Conservation (phyloP, 192 early-diverging fungal genomes). For the Chytriomyces sp. region DNA sequence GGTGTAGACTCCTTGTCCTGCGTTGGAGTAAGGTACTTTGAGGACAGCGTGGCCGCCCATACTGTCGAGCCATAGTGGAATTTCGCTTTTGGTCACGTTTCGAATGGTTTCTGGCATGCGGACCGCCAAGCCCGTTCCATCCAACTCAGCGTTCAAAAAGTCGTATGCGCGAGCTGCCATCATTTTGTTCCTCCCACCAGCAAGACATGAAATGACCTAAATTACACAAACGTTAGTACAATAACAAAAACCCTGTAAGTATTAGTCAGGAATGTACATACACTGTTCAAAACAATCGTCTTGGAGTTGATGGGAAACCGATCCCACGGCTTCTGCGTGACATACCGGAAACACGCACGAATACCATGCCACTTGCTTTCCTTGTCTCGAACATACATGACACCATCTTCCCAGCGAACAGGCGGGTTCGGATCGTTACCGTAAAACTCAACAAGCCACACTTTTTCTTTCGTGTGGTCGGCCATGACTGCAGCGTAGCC, state of each 20-base stretch:
- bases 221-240: constrained; percentile 57
- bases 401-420: constrained; percentile 76
- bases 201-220: constrained; percentile 78
- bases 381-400: constrained; percentile 71
- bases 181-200: constrained; percentile 90
- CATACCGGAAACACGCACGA: constrained; percentile 83
- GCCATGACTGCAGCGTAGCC: constrained; percentile 84
- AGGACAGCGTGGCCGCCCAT: constrained; percentile 89
- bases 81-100: constrained; percentile 79
- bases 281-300: constrained; percentile 76
- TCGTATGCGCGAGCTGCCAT: constrained; percentile 88
- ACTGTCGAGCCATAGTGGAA: constrained; percentile 79
- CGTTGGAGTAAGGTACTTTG: constrained; percentile 89
- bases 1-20: constrained; percentile 85
- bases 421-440: constrained; percentile 71
- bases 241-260: background rate
- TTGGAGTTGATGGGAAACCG: constrained; percentile 76
- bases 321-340: constrained; percentile 88
- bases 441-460: constrained; percentile 81
- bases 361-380: constrained; percentile 76
- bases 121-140: constrained; percentile 70
- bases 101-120: constrained; percentile 86
- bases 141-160: constrained; percentile 80
- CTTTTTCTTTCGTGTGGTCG: constrained; percentile 73
- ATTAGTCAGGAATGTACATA: background rate